Base-by-base conservation (phyloP, 495 filamentous ascomycete genomes). In the Pyrenopolyporus hunteri region DNA sequence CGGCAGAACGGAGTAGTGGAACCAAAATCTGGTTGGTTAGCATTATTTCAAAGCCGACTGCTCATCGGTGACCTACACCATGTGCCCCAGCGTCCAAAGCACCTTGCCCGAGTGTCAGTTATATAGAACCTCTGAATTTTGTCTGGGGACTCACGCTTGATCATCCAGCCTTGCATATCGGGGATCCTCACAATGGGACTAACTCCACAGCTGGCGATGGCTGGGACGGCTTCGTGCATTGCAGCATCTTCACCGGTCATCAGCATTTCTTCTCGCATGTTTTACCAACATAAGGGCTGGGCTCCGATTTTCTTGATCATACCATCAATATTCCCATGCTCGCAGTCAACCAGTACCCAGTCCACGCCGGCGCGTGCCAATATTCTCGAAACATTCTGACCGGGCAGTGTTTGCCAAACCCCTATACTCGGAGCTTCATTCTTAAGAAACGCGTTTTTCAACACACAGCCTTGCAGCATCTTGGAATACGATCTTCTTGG, bases 191-290 rank as follows among this genome's bases (percentile, higher is more conserved):
- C 87, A 53, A 91, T 74, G 0, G 88, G 87, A 8, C 83, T 85
- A 0, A 87, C 85, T 6, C 86, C 88, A 57, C 83, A 78, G 9
- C 80, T 80, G 6, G 88, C 86, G 63, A 88, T 87, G 2, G 86
- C 85, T 19, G 89, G 86, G 25, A 93, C 89, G 2, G 89, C 85
- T 57, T 92, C 90, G 67, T 94, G 91, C 91, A 94, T 94, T 9
- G 84, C 81, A 31, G 82, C 84, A 74, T 93, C 89, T 81, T 62
- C 63, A 23, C 72, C 61, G 66, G 39, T 40, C 10, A 10, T 28
- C 25, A 33, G 29, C 17, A 5, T 11, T 3, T 47, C n/a, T 22
- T 5, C 4, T 10, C 35, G 17, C 2, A 17, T 3, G 6, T 37
- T 4, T 16, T 39, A 6, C 17, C 6, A 13, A 39, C 13, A 2